Conservation (phyloP, 2,329 filamentous ascomycete species). For the Botrytis cinerea region DNA sequence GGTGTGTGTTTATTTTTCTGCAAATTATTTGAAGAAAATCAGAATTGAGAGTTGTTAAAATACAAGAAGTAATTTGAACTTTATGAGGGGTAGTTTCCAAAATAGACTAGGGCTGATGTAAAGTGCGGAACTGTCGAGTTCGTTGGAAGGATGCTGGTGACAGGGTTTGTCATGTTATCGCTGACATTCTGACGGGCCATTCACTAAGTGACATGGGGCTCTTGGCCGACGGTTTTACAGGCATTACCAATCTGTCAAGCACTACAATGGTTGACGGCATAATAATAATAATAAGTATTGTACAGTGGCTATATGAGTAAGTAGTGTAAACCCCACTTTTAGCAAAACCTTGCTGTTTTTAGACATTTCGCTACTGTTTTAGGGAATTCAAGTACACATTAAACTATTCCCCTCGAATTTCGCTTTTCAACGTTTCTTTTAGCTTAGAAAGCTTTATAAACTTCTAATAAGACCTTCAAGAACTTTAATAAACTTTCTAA, state of each 20-base stretch:
- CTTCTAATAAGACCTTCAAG: no score
- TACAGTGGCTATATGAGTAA: no score
- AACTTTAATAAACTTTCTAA: no score
- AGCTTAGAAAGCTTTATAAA: no score
- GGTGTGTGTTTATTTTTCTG: not conserved
- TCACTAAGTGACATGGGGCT: not conserved
- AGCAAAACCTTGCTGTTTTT: no score
- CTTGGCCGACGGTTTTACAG: not conserved
- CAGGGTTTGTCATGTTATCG: not conserved
- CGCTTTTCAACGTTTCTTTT: no score
- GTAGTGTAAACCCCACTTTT: no score
- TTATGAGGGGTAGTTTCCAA: not conserved
- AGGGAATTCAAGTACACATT: no score
- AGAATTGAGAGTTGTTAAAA: not conserved
- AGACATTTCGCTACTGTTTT: no score
- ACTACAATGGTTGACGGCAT: not conserved
- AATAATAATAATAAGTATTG: no score
- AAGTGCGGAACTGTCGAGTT: not conserved
- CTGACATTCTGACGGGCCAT: not conserved
- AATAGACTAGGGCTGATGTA: not conserved
- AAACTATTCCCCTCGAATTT: no score
- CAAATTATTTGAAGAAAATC: not conserved
- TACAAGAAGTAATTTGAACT: not conserved
- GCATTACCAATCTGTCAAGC: not conserved
- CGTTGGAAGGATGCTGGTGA: not conserved